Evolutionary conservation across 192 early-diverging fungal genomes (phyloP).

Genomic region (Neocallimastix lanati): DNA sequence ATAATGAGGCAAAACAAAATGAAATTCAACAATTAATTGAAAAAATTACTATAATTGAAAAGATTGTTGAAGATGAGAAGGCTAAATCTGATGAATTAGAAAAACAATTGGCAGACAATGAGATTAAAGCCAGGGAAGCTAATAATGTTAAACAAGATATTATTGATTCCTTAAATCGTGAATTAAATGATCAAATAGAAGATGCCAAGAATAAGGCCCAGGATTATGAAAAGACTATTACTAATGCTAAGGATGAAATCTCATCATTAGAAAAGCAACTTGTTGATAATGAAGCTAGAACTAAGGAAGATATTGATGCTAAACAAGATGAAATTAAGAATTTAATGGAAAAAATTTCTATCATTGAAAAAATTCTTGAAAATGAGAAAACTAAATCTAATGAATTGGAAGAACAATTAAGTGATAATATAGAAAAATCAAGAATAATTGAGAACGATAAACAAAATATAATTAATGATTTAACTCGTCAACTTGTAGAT

Average conservation of each 20-base stretch:
- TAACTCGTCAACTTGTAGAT: background rate
- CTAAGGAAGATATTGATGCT: too few species aligned
- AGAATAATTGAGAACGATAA: background rate
- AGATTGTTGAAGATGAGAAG: background rate
- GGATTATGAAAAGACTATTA: too few species aligned
- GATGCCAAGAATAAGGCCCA: background rate
- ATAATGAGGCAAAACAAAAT: background rate
- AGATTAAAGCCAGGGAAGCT: background rate
- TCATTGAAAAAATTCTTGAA: background rate
- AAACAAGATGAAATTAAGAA: background rate
- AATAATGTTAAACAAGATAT: background rate
- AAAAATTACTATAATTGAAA: background rate
- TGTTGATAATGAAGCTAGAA: too few species aligned
- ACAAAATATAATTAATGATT: background rate
- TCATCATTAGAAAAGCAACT: too few species aligned
- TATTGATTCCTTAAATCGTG: background rate
- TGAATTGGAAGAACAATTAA: background rate
- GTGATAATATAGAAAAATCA: background rate
- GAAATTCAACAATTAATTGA: background rate
- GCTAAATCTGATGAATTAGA: background rate
- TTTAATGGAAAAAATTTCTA: background rate
- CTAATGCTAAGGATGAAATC: background rate
- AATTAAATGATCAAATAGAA: too few species aligned
- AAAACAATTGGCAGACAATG: background rate
- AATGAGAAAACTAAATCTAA: background rate